Evolutionary conservation across 2,329 filamentous ascomycete species (phyloP).

Genomic region (Calonectria crousiana): DNA sequence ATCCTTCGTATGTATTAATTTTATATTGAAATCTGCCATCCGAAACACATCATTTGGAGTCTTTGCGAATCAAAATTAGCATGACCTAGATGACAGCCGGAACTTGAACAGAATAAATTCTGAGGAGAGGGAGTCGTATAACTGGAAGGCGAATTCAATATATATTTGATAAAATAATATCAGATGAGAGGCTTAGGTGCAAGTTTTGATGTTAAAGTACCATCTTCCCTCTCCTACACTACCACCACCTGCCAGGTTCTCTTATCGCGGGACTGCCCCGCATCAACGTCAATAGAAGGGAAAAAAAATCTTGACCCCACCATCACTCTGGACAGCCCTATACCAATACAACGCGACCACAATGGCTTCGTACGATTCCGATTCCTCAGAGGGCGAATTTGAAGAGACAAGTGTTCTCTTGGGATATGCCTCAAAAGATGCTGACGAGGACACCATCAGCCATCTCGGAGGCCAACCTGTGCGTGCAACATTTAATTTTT

Average conservation of each 20-base stretch:
- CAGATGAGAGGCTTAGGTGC: neutral
- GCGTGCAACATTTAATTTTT: slow-evolving; percentile 52
- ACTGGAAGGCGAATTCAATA: neutral
- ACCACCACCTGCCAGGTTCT: neutral
- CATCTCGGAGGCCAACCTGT: slow-evolving; percentile 90
- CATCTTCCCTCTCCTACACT: neutral
- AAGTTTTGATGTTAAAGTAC: neutral
- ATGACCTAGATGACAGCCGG: neutral
- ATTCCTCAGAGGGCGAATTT: slow-evolving; percentile 79
- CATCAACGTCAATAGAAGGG: slow-evolving; percentile 39
- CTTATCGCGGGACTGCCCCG: slow-evolving; percentile 45
- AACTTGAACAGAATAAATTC: neutral
- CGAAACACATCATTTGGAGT: neutral
- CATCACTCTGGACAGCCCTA: slow-evolving; percentile 41
- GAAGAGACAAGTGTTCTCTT: slow-evolving; percentile 89
- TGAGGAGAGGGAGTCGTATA: neutral
- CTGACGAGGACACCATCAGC: slow-evolving; percentile 85
- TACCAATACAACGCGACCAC: slow-evolving; percentile 27
- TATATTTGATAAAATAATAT: neutral
- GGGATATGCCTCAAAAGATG: slow-evolving; percentile 86
- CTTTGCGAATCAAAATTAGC: neutral
- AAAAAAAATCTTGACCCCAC: slow-evolving; percentile 58
- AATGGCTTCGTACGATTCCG: slow-evolving; percentile 88
- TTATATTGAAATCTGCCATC: neutral
- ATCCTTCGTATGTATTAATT: neutral